A percentile compares a stretch with the other conserved stretches of the same genome.
Conservation (phyloP, 805 yeast genomes). For the Debaryomyces castellii region DNA sequence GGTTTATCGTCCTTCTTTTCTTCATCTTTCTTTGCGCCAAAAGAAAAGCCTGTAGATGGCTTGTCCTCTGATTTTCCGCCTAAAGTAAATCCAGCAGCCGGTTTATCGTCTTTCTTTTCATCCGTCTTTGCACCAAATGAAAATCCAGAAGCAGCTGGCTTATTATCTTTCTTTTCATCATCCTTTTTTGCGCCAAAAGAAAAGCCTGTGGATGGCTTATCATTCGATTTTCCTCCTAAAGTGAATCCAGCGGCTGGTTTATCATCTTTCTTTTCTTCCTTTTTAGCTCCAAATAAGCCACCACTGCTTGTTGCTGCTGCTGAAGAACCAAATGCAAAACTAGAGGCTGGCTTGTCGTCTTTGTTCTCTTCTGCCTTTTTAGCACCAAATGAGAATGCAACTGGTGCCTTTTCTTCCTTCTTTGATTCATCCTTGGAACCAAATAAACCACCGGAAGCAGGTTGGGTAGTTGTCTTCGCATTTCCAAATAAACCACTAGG, state of each 20-base stretch:
- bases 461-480: conserved; percentile 7
- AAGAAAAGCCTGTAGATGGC: conserved; percentile 10
- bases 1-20: conserved; percentile 7
- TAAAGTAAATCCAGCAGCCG: neutral
- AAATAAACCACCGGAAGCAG: conserved; percentile 10
- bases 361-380: conserved; percentile 7
- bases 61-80: conserved; percentile 4
- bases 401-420: conserved; percentile 12
- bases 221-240: conserved; percentile 25
- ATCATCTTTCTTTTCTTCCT: conserved; percentile 15
- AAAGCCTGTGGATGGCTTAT: conserved; percentile 13
- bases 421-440: conserved; percentile 7
- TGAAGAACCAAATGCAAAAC: neutral
- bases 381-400: conserved; percentile 7
- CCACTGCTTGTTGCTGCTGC: conserved; percentile 6
- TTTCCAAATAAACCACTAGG: conserved; percentile 18
- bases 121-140: conserved; percentile 12
- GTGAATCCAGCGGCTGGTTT: conserved; percentile 17
- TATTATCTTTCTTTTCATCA: conserved; percentile 21
- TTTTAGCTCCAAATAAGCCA: conserved; percentile 20
- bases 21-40: conserved; percentile 16
- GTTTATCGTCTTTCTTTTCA: conserved; percentile 9
- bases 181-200: conserved; percentile 18
- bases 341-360: conserved; percentile 7
- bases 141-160: conserved; percentile 9